These are phyloP conservation scores for Penicillium sp. DNA, from an alignment of 2,329 filamentous ascomycete genomes.

Conservation along the genomic window DNA sequence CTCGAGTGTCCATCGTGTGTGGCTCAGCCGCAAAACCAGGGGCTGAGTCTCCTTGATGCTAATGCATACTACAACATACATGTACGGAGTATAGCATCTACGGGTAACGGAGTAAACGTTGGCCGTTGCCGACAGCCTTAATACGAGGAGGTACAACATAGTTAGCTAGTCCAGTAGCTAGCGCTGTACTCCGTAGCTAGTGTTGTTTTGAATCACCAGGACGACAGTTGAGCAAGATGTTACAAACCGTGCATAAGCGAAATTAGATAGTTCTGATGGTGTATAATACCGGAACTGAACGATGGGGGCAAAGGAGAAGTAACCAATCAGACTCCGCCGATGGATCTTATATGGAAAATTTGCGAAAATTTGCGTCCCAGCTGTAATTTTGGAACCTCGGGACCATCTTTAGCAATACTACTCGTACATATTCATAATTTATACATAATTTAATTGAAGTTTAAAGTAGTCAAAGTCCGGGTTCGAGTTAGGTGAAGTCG, in stretches of 20 bases:
- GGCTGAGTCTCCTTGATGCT: background rate
- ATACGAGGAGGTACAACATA: background rate
- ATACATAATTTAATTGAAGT: background rate
- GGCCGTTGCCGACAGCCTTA: background rate
- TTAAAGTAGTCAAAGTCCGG: background rate
- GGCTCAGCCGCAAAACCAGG: background rate
- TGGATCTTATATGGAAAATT: conserved; percentile 22
- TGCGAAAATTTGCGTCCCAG: conserved; percentile 5
- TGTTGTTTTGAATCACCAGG: conserved; percentile 1
- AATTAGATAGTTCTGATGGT: conserved; percentile 31
- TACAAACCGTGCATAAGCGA: conserved; percentile 26
- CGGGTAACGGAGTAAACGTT: background rate
- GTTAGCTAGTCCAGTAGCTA: too few species aligned
- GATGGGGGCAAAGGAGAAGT: conserved; percentile 12
- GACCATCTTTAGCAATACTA: background rate
- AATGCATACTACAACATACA: background rate
- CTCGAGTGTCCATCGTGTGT: background rate
- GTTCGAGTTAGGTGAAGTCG: too few species aligned
- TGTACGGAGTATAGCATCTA: background rate
- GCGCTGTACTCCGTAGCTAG: background rate
- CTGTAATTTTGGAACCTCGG: background rate
- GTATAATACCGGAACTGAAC: conserved; percentile 16
- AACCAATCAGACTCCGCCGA: conserved; percentile 21
- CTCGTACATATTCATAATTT: too few species aligned
- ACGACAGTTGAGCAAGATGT: conserved; percentile 12